Conservation (phyloP, 2,329 filamentous ascomycete species). For the Stagonosporopsis cucurbitacearum region DNA sequence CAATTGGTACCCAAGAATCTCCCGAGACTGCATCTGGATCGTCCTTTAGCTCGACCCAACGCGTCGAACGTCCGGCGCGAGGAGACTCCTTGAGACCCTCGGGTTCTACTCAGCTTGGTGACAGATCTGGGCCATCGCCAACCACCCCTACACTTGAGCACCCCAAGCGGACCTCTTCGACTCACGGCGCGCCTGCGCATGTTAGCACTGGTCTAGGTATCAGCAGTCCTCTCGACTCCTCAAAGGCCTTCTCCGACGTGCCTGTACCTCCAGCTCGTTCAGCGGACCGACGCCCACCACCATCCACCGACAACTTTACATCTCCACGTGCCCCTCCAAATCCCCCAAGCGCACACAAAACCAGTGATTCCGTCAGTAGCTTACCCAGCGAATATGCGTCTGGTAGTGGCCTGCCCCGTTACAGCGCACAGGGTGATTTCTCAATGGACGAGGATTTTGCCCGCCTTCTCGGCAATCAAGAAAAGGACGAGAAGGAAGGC, state of each 20-base stretch:
- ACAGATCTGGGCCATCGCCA: slow-evolving; percentile 55
- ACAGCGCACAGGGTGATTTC: slow-evolving; percentile 82
- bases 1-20: slow-evolving; percentile 46
- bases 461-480: slow-evolving; percentile 78
- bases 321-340: slow-evolving; percentile 55
- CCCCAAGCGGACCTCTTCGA: slow-evolving; percentile 51
- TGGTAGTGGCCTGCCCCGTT: slow-evolving; percentile 50
- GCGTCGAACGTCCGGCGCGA: slow-evolving; percentile 59
- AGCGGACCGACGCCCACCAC: slow-evolving; percentile 53
- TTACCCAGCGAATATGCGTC: slow-evolving; percentile 48
- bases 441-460: slow-evolving; percentile 96
- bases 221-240: slow-evolving; percentile 51
- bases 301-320: slow-evolving; percentile 51
- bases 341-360: slow-evolving; percentile 50
- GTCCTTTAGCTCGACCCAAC: slow-evolving; percentile 49
- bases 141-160: slow-evolving; percentile 50
- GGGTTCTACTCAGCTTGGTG: slow-evolving; percentile 63
- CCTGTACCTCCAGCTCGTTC: slow-evolving; percentile 55
- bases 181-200: slow-evolving; percentile 35
- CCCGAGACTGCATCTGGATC: slow-evolving; percentile 42
- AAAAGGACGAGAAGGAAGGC: slow-evolving; percentile 54
- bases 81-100: slow-evolving; percentile 66
- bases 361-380: slow-evolving; percentile 55
- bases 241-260: slow-evolving; percentile 51
- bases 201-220: slow-evolving; percentile 53